Conservation (phyloP, 108 stramenopile genomes). For the Pelagomonas calceolata region DNA sequence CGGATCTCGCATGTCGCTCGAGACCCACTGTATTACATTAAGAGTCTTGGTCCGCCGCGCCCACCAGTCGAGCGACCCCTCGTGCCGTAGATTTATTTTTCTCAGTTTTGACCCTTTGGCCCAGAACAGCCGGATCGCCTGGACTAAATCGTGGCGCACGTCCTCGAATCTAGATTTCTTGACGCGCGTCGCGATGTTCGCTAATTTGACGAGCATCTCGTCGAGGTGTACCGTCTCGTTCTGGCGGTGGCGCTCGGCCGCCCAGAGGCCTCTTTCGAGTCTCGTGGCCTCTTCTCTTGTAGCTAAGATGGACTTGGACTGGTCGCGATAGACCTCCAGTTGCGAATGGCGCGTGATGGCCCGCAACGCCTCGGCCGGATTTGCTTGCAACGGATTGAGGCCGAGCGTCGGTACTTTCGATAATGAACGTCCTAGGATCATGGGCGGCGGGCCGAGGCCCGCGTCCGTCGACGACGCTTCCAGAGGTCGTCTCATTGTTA, state of each 20-base stretch:
- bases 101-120: neutral
- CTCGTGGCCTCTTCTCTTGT: neutral
- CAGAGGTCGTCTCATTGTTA: neutral
- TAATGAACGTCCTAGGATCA: neutral
- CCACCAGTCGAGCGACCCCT: neutral
- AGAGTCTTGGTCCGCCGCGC: neutral
- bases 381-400: neutral
- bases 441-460: neutral
- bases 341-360: neutral
- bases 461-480: neutral
- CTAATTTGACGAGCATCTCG: neutral
- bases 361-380: neutral
- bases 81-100: neutral
- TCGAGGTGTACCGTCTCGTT: neutral
- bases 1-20: no score
- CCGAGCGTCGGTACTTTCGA: neutral
- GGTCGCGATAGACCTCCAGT: neutral
- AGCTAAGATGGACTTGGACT: neutral
- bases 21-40: neutral
- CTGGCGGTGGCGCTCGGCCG: neutral
- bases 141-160: neutral
- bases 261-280: neutral
- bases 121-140: neutral
- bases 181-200: neutral
- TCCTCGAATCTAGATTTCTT: neutral